Evolutionary conservation across 768 basidiomycete genomes (phyloP).

Genomic region (Rhizopogon rudus): DNA sequence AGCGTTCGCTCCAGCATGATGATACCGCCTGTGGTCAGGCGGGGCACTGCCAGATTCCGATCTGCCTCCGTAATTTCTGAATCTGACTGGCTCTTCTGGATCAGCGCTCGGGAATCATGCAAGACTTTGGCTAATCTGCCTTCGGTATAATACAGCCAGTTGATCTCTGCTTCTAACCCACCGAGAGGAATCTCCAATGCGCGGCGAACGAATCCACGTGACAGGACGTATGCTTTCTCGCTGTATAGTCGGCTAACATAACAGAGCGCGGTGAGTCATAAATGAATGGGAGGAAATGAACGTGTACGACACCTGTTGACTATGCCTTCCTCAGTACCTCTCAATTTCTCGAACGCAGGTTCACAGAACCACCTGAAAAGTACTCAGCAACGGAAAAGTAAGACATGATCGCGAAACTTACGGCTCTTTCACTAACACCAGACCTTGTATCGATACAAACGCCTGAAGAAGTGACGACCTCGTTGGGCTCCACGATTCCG

Average conservation of each 20-base stretch:
- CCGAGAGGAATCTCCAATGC: constrained; percentile 78
- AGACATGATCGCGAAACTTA: constrained; percentile 36
- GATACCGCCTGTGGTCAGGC: constrained; percentile 73
- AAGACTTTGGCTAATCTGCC: constrained; percentile 69
- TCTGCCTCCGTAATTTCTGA: constrained; percentile 21
- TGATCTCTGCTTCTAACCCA: constrained; percentile 67
- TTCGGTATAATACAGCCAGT: constrained; percentile 63
- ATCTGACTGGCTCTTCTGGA: constrained; percentile 59
- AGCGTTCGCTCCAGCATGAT: constrained; percentile 75
- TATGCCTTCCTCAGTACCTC: constrained; percentile 85
- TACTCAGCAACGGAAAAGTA: background rate
- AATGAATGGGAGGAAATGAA: background rate
- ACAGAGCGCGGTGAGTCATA: background rate
- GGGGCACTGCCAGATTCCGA: constrained; percentile 58
- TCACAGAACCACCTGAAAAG: constrained; percentile 78
- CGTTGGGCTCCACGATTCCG: constrained; percentile 81
- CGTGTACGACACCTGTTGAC: constrained; percentile 62
- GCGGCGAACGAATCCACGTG: constrained; percentile 84
- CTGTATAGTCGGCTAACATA: constrained; percentile 77
- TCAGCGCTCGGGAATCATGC: constrained; percentile 51
- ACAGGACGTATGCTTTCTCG: constrained; percentile 90
- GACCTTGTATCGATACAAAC: constrained; percentile 89
- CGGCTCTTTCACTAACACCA: constrained; percentile 91
- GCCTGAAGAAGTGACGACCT: constrained; percentile 88
- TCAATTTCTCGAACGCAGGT: constrained; percentile 88